Percentiles rank a stretch among this genome's conserved stretches.
Conservation (phyloP, 768 basidiomycete genomes). For the Thelephora ganbajun region DNA sequence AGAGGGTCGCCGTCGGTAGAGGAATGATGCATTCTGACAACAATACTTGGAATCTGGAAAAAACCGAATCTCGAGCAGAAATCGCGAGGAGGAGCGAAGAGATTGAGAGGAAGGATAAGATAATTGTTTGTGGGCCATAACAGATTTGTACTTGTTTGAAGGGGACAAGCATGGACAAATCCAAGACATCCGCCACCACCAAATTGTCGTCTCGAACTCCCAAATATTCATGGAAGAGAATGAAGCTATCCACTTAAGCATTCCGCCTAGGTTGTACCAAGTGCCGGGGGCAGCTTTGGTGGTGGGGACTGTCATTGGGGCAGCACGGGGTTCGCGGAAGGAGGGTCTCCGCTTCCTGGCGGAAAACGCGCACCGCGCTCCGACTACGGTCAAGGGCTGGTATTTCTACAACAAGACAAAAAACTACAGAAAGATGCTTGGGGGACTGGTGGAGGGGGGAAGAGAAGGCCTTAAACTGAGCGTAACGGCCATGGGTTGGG, state of each 20-base stretch:
- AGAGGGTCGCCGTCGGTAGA: background rate
- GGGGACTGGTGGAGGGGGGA: slow-evolving; percentile 55
- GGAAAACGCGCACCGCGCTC: slow-evolving; percentile 85
- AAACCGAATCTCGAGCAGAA: background rate
- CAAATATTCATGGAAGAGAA: slow-evolving; percentile 7
- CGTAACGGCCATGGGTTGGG: slow-evolving; percentile 31
- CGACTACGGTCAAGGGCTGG: slow-evolving; percentile 81
- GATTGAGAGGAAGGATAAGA: background rate
- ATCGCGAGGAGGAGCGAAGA: background rate
- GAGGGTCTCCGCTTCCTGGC: slow-evolving; percentile 75
- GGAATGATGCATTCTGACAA: no score
- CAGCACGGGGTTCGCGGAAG: slow-evolving; percentile 54
- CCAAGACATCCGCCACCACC: slow-evolving; percentile 7
- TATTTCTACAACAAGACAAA: slow-evolving; percentile 96
- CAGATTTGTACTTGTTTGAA: no score
- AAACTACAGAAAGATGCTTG: slow-evolving; percentile 74
- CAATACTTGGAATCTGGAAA: background rate
- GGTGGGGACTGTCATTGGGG: slow-evolving; percentile 55
- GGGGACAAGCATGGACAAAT: background rate
- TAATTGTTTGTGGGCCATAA: no score
- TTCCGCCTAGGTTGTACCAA: slow-evolving; percentile 45
- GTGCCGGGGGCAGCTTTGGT: slow-evolving; percentile 47
- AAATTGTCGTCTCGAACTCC: background rate
- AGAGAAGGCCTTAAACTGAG: slow-evolving; percentile 39
- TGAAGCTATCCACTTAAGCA: slow-evolving; percentile 22